These are phyloP conservation scores for Pholiota adiposa DNA, from an alignment of 1,284 basidiomycete species.

Conservation along the genomic window DNA sequence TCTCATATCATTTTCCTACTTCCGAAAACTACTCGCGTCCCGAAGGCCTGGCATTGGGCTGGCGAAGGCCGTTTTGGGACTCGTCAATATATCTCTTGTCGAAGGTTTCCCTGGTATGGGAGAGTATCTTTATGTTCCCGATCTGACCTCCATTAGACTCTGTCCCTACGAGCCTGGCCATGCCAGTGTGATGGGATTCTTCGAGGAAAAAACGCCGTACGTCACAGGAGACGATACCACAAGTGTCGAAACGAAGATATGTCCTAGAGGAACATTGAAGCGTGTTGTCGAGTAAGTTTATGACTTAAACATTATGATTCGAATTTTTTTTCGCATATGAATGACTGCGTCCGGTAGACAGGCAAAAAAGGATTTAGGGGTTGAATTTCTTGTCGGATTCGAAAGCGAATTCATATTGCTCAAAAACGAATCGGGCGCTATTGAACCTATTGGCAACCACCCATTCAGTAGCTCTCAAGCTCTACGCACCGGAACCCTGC, in stretches of 20 bases:
- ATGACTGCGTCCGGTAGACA: too few species aligned
- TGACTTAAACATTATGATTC: too few species aligned
- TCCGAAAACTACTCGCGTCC: constrained; percentile 48
- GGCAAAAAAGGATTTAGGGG: constrained; percentile 40
- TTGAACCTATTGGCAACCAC: constrained; percentile 46
- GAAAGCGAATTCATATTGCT: constrained; percentile 71
- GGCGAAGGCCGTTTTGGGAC: constrained; percentile 45
- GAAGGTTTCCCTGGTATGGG: constrained; percentile 42
- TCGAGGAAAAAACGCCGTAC: constrained; percentile 53
- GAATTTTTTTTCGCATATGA: too few species aligned
- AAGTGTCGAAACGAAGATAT: constrained; percentile 44
- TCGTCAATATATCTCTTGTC: constrained; percentile 40
- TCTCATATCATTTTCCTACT: constrained; percentile 53
- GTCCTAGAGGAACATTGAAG: constrained; percentile 55
- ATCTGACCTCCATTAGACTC: constrained; percentile 50
- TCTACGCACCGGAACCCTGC: constrained; percentile 43
- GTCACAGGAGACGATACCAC: constrained; percentile 29
- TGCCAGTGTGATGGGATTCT: constrained; percentile 59
- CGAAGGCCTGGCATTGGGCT: constrained; percentile 52
- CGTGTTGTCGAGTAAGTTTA: constrained; percentile 55
- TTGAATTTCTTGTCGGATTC: constrained; percentile 63
- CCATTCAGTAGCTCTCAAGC: constrained; percentile 51
- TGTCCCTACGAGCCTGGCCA: constrained; percentile 58
- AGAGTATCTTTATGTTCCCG: constrained; percentile 57
- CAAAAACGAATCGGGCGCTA: constrained; percentile 45